Percentiles rank a stretch among this genome's conserved stretches.
Conservation (phyloP, 495 filamentous ascomycete genomes). For the Penicillium longicatenatum region DNA sequence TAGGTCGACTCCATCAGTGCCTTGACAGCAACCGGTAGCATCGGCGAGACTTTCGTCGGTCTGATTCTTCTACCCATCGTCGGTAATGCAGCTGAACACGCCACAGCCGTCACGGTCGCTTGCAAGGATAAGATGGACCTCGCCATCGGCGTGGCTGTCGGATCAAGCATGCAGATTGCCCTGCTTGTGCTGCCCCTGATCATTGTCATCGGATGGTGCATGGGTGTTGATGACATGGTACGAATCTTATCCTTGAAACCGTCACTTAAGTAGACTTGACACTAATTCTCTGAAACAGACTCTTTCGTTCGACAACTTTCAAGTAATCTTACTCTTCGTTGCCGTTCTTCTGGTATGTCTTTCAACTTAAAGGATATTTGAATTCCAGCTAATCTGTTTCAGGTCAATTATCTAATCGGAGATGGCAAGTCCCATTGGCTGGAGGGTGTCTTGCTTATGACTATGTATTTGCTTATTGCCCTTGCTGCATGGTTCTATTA, state of each 20-base stretch:
- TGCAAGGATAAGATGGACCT: constrained; percentile 92
- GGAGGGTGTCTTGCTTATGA: constrained; percentile 73
- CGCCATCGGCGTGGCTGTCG: constrained; percentile 81
- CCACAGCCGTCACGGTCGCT: constrained; percentile 82
- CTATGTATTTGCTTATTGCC: constrained; percentile 74
- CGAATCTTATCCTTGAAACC: not conserved
- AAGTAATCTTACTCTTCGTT: constrained; percentile 78
- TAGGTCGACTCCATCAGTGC: constrained; percentile 69
- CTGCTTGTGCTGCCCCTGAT: constrained; percentile 76
- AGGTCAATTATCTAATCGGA: constrained; percentile 80
- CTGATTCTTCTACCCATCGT: constrained; percentile 88
- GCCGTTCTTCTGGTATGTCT: constrained; percentile 60
- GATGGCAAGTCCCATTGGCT: constrained; percentile 64
- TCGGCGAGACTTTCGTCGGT: constrained; percentile 78
- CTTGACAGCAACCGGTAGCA: constrained; percentile 55
- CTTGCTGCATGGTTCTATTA: constrained; percentile 53
- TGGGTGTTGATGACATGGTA: constrained; percentile 58
- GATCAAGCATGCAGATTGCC: constrained; percentile 86
- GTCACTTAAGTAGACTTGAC: not conserved
- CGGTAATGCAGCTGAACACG: constrained; percentile 86
- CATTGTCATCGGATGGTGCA: constrained; percentile 80
- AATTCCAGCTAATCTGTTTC: constrained; percentile 2
- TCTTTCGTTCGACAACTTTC: constrained; percentile 79
- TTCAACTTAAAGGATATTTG: not conserved
- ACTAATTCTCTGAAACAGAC: constrained; percentile 52